Percentiles rank a stretch among this genome's conserved stretches.
These are phyloP conservation scores for Cytospora piceae DNA, from an alignment of 2,329 filamentous ascomycete species.

Conservation along the genomic window DNA sequence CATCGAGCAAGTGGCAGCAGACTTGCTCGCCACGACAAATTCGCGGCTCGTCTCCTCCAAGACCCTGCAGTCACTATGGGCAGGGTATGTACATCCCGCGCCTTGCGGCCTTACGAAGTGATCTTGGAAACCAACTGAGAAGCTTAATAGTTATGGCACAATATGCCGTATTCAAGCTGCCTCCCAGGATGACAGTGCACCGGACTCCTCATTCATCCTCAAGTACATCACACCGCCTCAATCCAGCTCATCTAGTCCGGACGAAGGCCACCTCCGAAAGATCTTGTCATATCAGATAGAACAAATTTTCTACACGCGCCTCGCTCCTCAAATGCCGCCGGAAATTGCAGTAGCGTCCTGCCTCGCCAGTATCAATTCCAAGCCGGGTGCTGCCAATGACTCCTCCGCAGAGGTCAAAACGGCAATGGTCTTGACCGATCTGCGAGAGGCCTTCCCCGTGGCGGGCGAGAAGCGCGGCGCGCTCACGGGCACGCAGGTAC, in stretches of 20 bases:
- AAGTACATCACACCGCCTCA: constrained; percentile 63
- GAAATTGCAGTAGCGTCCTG: constrained; percentile 55
- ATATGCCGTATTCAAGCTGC: not conserved
- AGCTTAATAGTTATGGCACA: not conserved
- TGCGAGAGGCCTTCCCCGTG: constrained; percentile 57
- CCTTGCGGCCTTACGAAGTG: constrained; percentile 26
- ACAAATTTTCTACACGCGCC: constrained; percentile 64
- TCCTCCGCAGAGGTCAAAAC: constrained; percentile 44
- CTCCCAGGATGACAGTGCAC: constrained; percentile 16
- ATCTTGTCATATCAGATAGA: constrained; percentile 70
- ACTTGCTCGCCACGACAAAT: constrained; percentile 12
- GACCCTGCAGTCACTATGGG: constrained; percentile 52
- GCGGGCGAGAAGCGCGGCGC: constrained; percentile 57
- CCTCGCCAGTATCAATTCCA: constrained; percentile 47
- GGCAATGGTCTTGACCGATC: constrained; percentile 62
- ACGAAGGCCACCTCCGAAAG: constrained; percentile 68
- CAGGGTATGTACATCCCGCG: constrained; percentile 54
- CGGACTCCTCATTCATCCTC: constrained; percentile 51
- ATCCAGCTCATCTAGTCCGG: constrained; percentile 36
- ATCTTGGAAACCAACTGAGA: not conserved
- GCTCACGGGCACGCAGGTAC: constrained; percentile 52
- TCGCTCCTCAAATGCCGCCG: constrained; percentile 53
- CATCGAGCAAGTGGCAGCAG: constrained; percentile 17
- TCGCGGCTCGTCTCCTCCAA: constrained; percentile 41
- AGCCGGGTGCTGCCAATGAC: not conserved